Percentiles rank a stretch among this genome's conserved stretches.
Conservation (phyloP, 305 asterid species). For the Fraxinus baroniana region DNA sequence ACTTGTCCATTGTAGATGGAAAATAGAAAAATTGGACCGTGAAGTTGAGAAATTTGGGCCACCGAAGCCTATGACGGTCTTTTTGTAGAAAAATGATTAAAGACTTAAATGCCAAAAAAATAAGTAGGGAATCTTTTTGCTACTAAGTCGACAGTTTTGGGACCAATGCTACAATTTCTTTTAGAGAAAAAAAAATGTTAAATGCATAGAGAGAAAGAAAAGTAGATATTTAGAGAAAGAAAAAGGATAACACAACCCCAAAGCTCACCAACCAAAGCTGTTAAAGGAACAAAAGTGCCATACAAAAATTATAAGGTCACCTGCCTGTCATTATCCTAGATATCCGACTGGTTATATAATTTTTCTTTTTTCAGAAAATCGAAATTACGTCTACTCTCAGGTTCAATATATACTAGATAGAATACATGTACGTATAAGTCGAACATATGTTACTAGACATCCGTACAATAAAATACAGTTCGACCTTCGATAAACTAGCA, state of each 20-base stretch:
- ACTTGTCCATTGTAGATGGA: neutral
- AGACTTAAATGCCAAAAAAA: neutral
- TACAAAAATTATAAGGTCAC: slow-evolving; percentile 28
- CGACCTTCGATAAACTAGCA: neutral
- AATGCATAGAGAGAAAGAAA: neutral
- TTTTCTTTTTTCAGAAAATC: neutral
- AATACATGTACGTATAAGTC: neutral
- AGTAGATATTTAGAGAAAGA: neutral
- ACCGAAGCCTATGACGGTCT: neutral
- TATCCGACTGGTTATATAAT: neutral
- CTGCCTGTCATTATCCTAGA: too few relatives aligned
- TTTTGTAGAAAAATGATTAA: too few relatives aligned
- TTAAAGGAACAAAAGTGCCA: slow-evolving; percentile 27
- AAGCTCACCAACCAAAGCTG: slow-evolving; percentile 12
- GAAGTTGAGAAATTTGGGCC: neutral
- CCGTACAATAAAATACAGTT: neutral
- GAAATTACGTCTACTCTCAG: neutral
- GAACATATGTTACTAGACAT: neutral
- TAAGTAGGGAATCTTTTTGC: neutral
- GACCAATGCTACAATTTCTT: neutral
- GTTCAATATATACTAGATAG: neutral
- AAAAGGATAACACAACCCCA: neutral
- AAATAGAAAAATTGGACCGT: neutral
- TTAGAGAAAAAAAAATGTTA: neutral
- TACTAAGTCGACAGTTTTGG: neutral